phyloP scores from a whole-genome alignment of 768 basidiomycete genomes.

The Mycena rosella region DNA sequence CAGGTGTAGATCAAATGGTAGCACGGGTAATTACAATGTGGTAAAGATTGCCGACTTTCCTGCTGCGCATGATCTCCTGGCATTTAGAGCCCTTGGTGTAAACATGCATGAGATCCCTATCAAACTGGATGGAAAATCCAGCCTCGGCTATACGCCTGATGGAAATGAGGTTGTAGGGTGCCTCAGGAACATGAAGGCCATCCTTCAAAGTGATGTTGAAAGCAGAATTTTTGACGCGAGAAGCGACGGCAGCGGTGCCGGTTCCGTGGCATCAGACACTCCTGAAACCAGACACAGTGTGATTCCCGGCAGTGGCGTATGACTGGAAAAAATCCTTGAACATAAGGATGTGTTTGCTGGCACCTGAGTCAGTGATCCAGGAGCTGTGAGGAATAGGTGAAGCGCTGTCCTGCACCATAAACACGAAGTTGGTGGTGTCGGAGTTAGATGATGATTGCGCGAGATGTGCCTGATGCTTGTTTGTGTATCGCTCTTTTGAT shows the following conservation, averaged over 20 bases:
- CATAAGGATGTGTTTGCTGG: not conserved
- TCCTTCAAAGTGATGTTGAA: slow-evolving; percentile 14
- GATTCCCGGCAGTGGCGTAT: slow-evolving; percentile 2
- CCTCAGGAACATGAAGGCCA: not conserved
- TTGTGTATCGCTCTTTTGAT: slow-evolving; percentile 10
- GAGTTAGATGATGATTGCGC: not conserved
- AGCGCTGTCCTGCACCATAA: not conserved
- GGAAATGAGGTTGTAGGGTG: not conserved
- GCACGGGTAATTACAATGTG: slow-evolving; percentile 13
- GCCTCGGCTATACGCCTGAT: not conserved
- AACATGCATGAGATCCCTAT: slow-evolving; percentile 7
- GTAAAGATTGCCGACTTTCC: slow-evolving; percentile 21
- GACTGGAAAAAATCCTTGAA: not conserved
- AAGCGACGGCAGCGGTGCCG: slow-evolving; percentile 19
- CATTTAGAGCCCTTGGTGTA: slow-evolving; percentile 8
- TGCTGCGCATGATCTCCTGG: slow-evolving; percentile 26
- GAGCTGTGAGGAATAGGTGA: not conserved
- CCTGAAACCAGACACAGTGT: slow-evolving; percentile 21
- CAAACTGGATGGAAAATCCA: not conserved
- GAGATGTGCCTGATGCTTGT: slow-evolving; percentile 13
- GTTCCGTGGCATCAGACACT: slow-evolving; percentile 25
- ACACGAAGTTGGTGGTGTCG: not conserved
- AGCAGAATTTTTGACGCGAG: slow-evolving; percentile 16
- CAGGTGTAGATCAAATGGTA: not conserved
- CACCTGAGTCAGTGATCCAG: not conserved